Conservation (phyloP, 2,329 filamentous ascomycete species). For the Aureobasidium sp. region DNA sequence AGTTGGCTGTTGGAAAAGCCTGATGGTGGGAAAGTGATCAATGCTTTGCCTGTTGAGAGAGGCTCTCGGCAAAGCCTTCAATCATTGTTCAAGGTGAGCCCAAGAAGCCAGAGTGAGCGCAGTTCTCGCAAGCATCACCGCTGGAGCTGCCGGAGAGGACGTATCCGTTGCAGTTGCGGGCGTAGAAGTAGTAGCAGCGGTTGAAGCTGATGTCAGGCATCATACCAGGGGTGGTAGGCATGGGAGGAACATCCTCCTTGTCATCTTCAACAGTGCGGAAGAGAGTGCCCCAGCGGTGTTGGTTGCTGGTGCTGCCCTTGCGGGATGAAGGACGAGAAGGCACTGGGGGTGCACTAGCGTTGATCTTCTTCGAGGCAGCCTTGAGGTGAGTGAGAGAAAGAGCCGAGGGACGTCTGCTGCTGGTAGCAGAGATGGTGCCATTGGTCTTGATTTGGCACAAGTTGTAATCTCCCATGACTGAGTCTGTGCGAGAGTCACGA, state of each 20-base stretch:
- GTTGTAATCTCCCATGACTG: conserved; percentile 18
- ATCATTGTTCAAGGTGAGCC: conserved; percentile 19
- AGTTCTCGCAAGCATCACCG: conserved; percentile 30
- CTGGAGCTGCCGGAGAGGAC: conserved; percentile 27
- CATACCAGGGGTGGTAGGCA: conserved; percentile 17
- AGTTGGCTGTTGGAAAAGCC: neutral
- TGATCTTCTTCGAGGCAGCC: conserved; percentile 17
- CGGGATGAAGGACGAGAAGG: conserved; percentile 16
- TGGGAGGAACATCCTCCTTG: conserved; percentile 19
- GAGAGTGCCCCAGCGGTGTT: conserved; percentile 18
- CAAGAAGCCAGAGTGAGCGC: conserved; percentile 19
- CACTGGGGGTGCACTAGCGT: conserved; percentile 11
- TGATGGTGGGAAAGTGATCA: neutral
- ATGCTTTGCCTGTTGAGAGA: neutral
- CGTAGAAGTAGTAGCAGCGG: conserved; percentile 32
- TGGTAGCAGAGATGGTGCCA: conserved; percentile 14
- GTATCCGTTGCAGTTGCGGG: conserved; percentile 31
- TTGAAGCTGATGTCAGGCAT: conserved; percentile 28
- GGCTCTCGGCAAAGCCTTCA: neutral
- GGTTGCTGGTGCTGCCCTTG: conserved; percentile 17
- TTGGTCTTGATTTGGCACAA: conserved; percentile 15
- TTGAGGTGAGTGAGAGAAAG: conserved; percentile 17
- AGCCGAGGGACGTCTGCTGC: conserved; percentile 19
- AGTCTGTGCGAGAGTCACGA: conserved; percentile 17
- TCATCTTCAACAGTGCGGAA: conserved; percentile 17